These are phyloP conservation scores for Globisporangium acanthophoron DNA, from an alignment of 352 stramenopile species.

Conservation along the genomic window DNA sequence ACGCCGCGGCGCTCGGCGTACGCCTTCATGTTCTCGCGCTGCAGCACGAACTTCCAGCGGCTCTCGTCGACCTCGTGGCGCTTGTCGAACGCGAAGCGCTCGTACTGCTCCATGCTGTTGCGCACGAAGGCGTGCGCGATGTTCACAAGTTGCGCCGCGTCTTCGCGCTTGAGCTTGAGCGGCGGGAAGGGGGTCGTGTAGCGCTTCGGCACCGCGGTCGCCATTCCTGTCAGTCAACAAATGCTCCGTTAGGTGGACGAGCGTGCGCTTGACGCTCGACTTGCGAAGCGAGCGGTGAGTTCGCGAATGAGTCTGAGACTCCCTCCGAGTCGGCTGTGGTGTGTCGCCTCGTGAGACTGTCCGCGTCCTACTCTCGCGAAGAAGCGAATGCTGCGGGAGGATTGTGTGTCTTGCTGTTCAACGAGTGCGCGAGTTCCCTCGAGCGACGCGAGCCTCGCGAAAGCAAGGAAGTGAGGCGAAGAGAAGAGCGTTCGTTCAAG, in stretches of 20 bases:
- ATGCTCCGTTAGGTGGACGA: too few species aligned
- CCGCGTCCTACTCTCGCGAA: too few species aligned
- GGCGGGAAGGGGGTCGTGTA: conserved; percentile 22
- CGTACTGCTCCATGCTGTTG: conserved; percentile 24
- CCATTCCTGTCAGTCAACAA: neutral
- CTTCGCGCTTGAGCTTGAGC: conserved; percentile 18
- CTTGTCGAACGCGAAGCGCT: conserved; percentile 16
- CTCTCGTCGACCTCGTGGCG: conserved; percentile 20
- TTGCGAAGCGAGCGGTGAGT: too few species aligned
- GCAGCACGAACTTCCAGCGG: conserved; percentile 27
- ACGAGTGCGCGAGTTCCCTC: too few species aligned
- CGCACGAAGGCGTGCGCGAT: conserved; percentile 21
- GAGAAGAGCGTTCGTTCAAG: too few species aligned
- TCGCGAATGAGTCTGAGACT: too few species aligned
- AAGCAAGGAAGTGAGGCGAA: too few species aligned
- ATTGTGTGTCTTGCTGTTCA: too few species aligned
- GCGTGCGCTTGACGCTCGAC: neutral
- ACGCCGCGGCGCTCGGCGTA: conserved; percentile 20
- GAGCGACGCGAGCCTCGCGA: too few species aligned
- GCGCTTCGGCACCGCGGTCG: neutral
- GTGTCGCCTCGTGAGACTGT: too few species aligned
- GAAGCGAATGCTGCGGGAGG: too few species aligned
- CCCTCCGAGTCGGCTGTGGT: too few species aligned
- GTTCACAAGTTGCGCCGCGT: conserved; percentile 20
- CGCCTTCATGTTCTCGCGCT: conserved; percentile 29